These are phyloP conservation scores for Leucosporidium scottii DNA, from an alignment of 768 basidiomycete genomes.

Conservation along the genomic window DNA sequence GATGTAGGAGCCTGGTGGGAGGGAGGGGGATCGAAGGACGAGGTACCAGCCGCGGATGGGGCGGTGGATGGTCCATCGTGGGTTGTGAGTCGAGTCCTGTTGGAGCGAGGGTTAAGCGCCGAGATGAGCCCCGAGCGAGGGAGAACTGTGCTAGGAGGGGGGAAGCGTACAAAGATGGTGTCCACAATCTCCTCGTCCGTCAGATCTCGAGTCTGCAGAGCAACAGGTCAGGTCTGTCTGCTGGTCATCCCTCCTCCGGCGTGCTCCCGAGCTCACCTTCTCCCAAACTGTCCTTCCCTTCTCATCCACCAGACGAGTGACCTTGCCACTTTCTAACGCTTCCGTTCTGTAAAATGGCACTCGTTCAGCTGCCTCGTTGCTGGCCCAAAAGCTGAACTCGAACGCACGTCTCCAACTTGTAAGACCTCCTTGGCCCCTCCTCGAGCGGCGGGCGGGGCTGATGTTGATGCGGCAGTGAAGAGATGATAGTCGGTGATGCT, in stretches of 20 bases:
- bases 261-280: neutral
- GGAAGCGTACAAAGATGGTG: neutral
- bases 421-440: no score
- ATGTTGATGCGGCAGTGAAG: no score
- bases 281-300: neutral
- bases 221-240: neutral
- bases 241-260: neutral
- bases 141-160: no score
- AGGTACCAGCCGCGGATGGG: neutral
- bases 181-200: neutral
- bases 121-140: neutral
- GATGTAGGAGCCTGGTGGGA: neutral
- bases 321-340: no score
- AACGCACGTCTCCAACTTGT: no score
- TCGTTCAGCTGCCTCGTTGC: no score
- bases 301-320: neutral
- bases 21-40: neutral
- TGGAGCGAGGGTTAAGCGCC: neutral
- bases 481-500: no score
- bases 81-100: neutral
- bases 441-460: no score
- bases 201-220: neutral
- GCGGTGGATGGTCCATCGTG: constrained; percentile 1
- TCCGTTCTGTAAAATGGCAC: no score
- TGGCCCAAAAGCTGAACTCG: no score